Conservation (phyloP, 139 green algal species). For the Chlamydomonas sp. region DNA sequence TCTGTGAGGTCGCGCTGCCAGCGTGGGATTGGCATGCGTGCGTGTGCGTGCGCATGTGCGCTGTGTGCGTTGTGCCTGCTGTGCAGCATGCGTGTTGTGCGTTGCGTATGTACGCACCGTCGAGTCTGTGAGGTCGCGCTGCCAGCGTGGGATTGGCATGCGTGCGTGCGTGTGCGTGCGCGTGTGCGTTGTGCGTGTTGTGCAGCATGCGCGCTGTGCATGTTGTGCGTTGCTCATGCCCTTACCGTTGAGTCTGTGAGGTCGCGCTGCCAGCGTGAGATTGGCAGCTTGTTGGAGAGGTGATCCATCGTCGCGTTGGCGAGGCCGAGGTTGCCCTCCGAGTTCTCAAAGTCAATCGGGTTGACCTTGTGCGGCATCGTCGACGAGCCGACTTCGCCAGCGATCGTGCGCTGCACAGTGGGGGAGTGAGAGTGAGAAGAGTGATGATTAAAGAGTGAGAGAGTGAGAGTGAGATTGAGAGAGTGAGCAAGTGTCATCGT, state of each 20-base stretch:
- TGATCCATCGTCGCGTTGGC: conserved; percentile 93
- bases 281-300: conserved; percentile 88
- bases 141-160: conserved; percentile 83
- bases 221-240: conserved; percentile 78
- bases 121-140: conserved; percentile 95
- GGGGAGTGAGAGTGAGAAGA: no score
- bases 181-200: no score
- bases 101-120: conserved; percentile 85
- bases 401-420: conserved; percentile 64
- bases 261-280: conserved; percentile 87
- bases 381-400: conserved; percentile 82
- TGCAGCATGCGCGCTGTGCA: no score
- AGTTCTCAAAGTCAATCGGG: conserved; percentile 99
- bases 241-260: conserved; percentile 92
- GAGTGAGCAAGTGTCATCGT: conserved; percentile 98
- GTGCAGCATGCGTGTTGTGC: conserved; percentile 60
- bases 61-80: no score
- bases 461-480: no score
- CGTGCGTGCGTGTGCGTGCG: no score
- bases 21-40: conserved; percentile 80
- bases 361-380: conserved; percentile 99
- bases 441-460: no score
- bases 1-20: conserved; percentile 96
- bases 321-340: conserved; percentile 94
- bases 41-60: no score